Evolutionary conservation across 2,329 filamentous ascomycete genomes (phyloP), one percentile per base, ranked within the genome.

Genomic region (Alternaria consortialis): DNA sequence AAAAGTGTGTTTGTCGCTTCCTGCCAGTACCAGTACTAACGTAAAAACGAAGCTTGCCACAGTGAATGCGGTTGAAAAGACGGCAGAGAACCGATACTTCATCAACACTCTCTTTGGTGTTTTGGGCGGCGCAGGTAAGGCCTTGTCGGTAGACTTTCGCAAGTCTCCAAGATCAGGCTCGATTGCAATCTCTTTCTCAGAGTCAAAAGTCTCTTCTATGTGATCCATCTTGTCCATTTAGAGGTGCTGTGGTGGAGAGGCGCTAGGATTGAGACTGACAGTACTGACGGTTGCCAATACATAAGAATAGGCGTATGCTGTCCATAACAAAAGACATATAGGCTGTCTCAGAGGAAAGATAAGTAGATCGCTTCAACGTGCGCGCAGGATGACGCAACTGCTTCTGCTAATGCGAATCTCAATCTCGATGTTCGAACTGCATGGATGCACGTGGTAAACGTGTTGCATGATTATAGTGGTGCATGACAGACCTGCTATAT

Each of bases 151-250:
- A 12, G 66, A 71, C 53, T 62, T 58, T 53, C 67, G 56, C 48
- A 64, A 63, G 37, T 72, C 70, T 46, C 64, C 69, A 20, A 73
- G 53, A 43, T 72, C 70, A 12, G 65, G 68, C 48, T 67, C 61
- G 27, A 71, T 64, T 7, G 25, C 43, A 3, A 64, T 58, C n/a
- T 66, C 40, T 23, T 46, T 64, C 13, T 65, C 58, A 8, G 61
- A 50, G 47, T 57, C 62, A 12, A 60, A 58, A 2, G 43, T 50
- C 9, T 48, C 39, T 3, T 61, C 53, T 25, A 60, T 62, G 25
- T 50, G 32, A 32, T 57, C 25, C 43, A 62, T 46, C 5, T 31
- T 51, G 11, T 40, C 20, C n/a, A 13, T 50, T 3, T 7, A 44
- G 11, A 7, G 9, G 37, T 7, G 7, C 15, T 32, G 37, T 29